Base-by-base conservation (phyloP, 2,329 filamentous ascomycete genomes). In the Lojkania enalia region DNA sequence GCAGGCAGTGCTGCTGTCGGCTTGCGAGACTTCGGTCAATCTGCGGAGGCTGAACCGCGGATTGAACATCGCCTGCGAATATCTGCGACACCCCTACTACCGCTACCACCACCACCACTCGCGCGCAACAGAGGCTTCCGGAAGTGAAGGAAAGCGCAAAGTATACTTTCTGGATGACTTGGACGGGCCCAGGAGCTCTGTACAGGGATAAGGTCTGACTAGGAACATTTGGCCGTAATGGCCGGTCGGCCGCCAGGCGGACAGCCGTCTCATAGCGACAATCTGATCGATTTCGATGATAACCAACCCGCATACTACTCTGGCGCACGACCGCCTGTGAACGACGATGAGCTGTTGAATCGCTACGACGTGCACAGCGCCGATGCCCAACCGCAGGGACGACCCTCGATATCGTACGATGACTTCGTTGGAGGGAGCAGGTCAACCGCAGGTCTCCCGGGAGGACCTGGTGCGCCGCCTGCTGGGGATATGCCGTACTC, bases 391-490 rank as follows among this genome's bases (percentile, higher is more conserved):
- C 74, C 79, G 35, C 80, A 81, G 50, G 73, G 83, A 45, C 87
- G 92, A 56, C 88, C 90, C 40, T 96, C 91, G 19, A 84, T 92
- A 40, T 95, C 90, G 46, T 96, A 96, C 72, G 92, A 96, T 77
- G 87, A 94, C 61, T 97, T 96, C 69, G 86, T 97, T 51, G 92
- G 92, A 53, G 84, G 77, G 38, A 75, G 76, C 52, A 77, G 76
- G 49, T 73, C 77, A 48, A 63, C 59, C 27, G 52, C 74, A 63
- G 70, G 64, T 49, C 54, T 77, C 56, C 70, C 73, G 42, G 70
- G 74, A 57, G 69, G 72, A 29, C 72, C 75, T 48, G 72, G 70
- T 44, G 63, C 64, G 7, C 49, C 60, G 16, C 52, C 71, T 33
- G 66, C 67, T 21, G 64, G 64, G 31, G 60, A 69, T 46, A 53